A percentile compares a stretch with the other conserved stretches of the same genome.
Evolutionary conservation across 495 filamentous ascomycete genomes (phyloP).

Genomic region (Cercophora sp.): DNA sequence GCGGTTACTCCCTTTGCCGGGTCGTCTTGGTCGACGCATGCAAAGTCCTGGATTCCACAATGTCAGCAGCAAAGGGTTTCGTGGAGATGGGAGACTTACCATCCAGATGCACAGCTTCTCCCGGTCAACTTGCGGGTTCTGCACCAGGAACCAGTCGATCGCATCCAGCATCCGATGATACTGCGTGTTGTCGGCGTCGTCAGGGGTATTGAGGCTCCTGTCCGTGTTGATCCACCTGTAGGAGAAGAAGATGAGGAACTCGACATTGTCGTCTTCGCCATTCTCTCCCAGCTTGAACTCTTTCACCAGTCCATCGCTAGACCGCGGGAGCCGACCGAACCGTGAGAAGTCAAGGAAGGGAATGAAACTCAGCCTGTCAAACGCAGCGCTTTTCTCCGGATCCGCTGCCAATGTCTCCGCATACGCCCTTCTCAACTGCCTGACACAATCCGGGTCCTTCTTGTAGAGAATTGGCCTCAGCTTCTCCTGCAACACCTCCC

Average conservation of each 20-base stretch:
- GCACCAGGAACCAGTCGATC: constrained; percentile 16
- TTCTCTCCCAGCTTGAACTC: not conserved
- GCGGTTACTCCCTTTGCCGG: constrained; percentile 19
- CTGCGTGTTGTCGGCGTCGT: constrained; percentile 21
- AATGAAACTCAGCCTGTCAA: constrained; percentile 18
- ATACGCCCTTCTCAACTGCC: constrained; percentile 18
- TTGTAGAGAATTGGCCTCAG: constrained; percentile 21
- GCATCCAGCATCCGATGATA: constrained; percentile 22
- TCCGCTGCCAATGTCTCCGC: constrained; percentile 14
- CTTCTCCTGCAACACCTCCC: constrained; percentile 31
- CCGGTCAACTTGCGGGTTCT: constrained; percentile 11
- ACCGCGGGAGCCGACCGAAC: constrained; percentile 19
- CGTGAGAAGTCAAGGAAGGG: constrained; percentile 16
- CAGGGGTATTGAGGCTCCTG: constrained; percentile 7
- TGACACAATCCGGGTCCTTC: not conserved
- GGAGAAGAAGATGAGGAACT: constrained; percentile 26
- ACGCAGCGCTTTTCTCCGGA: constrained; percentile 10
- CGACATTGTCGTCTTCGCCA: not conserved
- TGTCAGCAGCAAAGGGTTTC: not conserved
- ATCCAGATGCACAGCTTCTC: constrained; percentile 24
- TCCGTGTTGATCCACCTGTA: constrained; percentile 24
- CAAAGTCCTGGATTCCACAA: constrained; percentile 22
- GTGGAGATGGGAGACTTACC: constrained; percentile 10
- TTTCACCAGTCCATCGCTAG: constrained; percentile 17
- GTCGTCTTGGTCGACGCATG: constrained; percentile 26